Percentiles rank a stretch among this genome's conserved stretches.
These are phyloP conservation scores for Triticum monococcum DNA, from an alignment of 176 grass and related monocot species.

Conservation along the genomic window DNA sequence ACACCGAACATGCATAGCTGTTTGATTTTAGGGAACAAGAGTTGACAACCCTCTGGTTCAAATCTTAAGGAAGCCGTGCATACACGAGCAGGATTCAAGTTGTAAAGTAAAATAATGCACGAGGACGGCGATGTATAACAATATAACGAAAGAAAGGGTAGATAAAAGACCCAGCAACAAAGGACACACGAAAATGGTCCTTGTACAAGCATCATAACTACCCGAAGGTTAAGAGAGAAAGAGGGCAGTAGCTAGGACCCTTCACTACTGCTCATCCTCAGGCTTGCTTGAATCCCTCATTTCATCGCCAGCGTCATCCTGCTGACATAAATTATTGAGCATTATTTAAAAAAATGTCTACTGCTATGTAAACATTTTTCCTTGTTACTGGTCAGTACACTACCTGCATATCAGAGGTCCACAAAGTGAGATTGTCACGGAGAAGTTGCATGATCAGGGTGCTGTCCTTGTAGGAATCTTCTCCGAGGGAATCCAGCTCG, in stretches of 20 bases:
- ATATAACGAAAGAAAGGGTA: conserved; percentile 48
- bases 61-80: conserved; percentile 40
- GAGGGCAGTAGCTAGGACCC: conserved; percentile 25
- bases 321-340: conserved; percentile 23
- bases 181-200: conserved; percentile 51
- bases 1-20: conserved; percentile 31
- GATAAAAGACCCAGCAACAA: conserved; percentile 38
- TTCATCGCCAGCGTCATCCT: conserved; percentile 88
- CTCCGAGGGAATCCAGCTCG: conserved; percentile 87
- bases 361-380: background rate
- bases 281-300: conserved; percentile 84
- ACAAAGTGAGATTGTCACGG: conserved; percentile 97
- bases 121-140: conserved; percentile 21
- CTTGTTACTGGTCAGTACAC: background rate
- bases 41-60: conserved; percentile 44
- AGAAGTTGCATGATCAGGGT: conserved; percentile 99
- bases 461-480: conserved; percentile 99
- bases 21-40: conserved; percentile 38
- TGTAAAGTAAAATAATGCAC: conserved; percentile 48
- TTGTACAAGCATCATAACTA: conserved; percentile 52
- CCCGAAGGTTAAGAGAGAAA: conserved; percentile 19
- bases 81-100: conserved; percentile 42
- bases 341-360: background rate
- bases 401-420: conserved; percentile 99
- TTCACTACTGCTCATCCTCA: conserved; percentile 59